These are phyloP conservation scores for Fusarium sarcochroum DNA, from an alignment of 2,329 filamentous ascomycete species.

Conservation along the genomic window DNA sequence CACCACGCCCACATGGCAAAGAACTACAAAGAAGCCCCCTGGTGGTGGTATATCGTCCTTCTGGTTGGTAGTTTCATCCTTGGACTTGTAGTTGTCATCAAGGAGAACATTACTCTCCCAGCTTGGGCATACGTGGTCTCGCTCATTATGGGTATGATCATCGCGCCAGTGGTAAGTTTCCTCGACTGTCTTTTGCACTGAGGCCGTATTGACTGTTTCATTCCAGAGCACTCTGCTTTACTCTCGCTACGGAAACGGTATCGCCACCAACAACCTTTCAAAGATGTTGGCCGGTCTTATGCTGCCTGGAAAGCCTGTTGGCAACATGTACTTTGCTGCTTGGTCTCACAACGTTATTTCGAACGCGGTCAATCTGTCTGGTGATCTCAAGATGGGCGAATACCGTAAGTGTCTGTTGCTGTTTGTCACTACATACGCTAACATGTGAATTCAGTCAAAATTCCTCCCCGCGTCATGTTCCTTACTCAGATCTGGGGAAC, in stretches of 20 bases:
- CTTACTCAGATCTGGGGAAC: constrained; percentile 69
- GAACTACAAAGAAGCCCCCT: constrained; percentile 65
- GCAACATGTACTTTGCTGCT: constrained; percentile 71
- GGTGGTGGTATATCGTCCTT: constrained; percentile 62
- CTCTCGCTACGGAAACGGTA: constrained; percentile 68
- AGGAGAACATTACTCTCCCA: constrained; percentile 62
- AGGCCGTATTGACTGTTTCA: constrained; percentile 12
- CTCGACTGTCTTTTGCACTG: fast-evolving
- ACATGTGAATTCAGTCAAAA: constrained; percentile 60
- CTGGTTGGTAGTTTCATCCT: constrained; percentile 62
- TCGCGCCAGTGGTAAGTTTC: constrained; percentile 63
- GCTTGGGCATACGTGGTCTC: constrained; percentile 64
- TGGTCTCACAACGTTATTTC: constrained; percentile 71
- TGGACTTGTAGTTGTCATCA: constrained; percentile 61
- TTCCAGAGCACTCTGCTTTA: constrained; percentile 65
- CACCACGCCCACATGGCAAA: constrained; percentile 68
- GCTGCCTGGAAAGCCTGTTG: constrained; percentile 64
- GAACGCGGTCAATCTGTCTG: constrained; percentile 64
- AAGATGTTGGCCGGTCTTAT: constrained; percentile 69
- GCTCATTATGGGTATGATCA: constrained; percentile 59
- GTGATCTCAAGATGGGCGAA: constrained; percentile 71
- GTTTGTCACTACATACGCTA: constrained; percentile 11
- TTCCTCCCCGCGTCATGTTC: constrained; percentile 69
- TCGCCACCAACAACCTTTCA: constrained; percentile 70
- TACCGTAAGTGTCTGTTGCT: constrained; percentile 59